Evolutionary conservation across 1,139 yeast genomes (phyloP).

Genomic region (Suzukiozyma palmioleophila): DNA sequence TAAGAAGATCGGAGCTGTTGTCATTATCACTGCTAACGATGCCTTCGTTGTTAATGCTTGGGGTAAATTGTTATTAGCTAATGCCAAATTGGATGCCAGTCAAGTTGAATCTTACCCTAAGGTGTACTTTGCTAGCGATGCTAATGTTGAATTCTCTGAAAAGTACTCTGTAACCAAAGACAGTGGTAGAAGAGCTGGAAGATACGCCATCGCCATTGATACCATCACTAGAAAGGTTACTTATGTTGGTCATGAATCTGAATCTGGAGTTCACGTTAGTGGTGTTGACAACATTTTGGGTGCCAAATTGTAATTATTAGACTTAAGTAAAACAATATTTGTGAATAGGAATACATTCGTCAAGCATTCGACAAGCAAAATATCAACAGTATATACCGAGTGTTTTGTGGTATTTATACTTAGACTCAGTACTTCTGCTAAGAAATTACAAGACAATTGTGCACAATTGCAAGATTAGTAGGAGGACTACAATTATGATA

Average conservation of each 20-base stretch:
- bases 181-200: conserved; percentile 58
- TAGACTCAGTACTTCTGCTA: too few species aligned
- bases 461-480: too few species aligned
- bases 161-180: conserved; percentile 45
- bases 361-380: too few species aligned
- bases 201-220: conserved; percentile 66
- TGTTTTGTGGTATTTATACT: too few species aligned
- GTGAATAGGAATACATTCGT: too few species aligned
- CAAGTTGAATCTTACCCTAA: conserved; percentile 16
- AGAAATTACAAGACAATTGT: too few species aligned
- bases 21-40: conserved; percentile 71
- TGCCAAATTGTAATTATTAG: conserved; percentile 1
- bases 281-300: conserved; percentile 16
- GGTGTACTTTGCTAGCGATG: conserved; percentile 71
- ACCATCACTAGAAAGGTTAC: conserved; percentile 23
- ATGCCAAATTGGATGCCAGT: conserved; percentile 5
- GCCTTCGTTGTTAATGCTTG: conserved; percentile 82
- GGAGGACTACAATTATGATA: too few species aligned
- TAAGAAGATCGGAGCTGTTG: conserved; percentile 64
- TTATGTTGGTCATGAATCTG: conserved; percentile 25
- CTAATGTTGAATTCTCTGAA: conserved; percentile 60
- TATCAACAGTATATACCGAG: too few species aligned
- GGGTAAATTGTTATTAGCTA: conserved; percentile 43
- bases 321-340: too few species aligned
- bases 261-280: conserved; percentile 20